Percentiles rank a stretch among this genome's conserved stretches.
phyloP scores from a whole-genome alignment of 345 rosid species.

The Passiflora organensis region DNA sequence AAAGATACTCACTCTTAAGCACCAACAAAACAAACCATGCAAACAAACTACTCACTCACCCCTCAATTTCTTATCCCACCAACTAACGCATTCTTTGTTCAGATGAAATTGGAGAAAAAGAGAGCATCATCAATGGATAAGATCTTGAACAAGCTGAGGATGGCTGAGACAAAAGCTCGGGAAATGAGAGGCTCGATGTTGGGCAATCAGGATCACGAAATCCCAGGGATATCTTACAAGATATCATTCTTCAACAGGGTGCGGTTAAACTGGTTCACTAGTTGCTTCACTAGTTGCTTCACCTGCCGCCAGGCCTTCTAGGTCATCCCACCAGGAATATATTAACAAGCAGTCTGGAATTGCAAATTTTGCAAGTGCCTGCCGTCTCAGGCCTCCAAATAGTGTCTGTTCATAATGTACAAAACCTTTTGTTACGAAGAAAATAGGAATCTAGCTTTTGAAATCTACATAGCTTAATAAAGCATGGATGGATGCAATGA shows the following conservation, averaged over 20 bases:
- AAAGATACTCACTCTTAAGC: background rate
- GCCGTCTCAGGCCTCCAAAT: no score
- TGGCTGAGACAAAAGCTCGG: slow-evolving; percentile 58
- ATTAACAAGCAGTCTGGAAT: no score
- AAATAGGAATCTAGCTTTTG: no score
- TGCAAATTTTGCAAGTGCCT: no score
- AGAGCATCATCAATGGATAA: slow-evolving; percentile 75
- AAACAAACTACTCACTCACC: no score
- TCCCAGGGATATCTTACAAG: slow-evolving; percentile 33
- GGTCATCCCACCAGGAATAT: no score
- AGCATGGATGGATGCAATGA: no score
- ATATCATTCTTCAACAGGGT: slow-evolving; percentile 27
- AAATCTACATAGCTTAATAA: no score
- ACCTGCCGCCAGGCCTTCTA: slow-evolving; percentile 10
- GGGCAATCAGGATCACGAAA: slow-evolving; percentile 22
- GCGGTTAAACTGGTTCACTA: slow-evolving; percentile 18
- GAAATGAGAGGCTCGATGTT: slow-evolving; percentile 69
- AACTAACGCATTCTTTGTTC: slow-evolving; percentile 6
- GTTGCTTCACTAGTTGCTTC: slow-evolving; percentile 50
- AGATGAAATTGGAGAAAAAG: slow-evolving; percentile 92
- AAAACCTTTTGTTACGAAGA: no score
- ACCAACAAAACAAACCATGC: background rate
- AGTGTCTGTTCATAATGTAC: no score
- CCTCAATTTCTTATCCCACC: no score
- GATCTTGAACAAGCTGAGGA: slow-evolving; percentile 66